Evolutionary conservation across 176 grass and related monocot species (phyloP), one percentile per base, ranked within the genome.

Genomic region (Aegilops umbellulata): DNA sequence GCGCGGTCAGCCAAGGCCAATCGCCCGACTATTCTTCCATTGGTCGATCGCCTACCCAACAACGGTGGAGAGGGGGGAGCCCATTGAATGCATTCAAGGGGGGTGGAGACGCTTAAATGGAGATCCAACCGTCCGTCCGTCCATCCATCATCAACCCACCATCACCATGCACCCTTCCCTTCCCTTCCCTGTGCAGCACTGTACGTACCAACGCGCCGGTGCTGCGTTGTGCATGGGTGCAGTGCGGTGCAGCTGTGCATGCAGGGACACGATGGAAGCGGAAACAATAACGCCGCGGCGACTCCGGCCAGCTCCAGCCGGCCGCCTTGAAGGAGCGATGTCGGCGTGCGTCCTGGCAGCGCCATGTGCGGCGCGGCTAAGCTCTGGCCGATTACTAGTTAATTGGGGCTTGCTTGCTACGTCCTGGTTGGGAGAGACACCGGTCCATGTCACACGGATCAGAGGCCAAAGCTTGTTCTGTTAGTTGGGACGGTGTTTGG

Each of bases 31-130:
- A 30, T 30, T 30, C 29, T 14, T 14, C 13, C 2, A 55, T 20
- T 2, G 25, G 2, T 14, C 1, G 23, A 66, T 66, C 57, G 72
- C 36, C 57, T 69, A 11, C 2, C 39, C 12, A 94, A 82, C 74
- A 88, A 83, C 84, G 62, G 42, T 60, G 65, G 16, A 65, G 70
- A n/a, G 65, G 63, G 1, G 35, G 51, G 61, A 35, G 23, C 82
- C 70, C 49, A 90, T 90, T 86, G 65, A 90, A 86, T 88, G 88
- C 82, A 90, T 90, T 87, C 65, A 90, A 83, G 71, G 32, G 75
- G 0, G n/a, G 60, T 44, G 71, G 69, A 23, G 68, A 38, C 47
- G 36, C 60, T 62, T 85, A 31, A 80, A 82, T 67, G 35, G 72
- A 36, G 81, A 53, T 74, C 82, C 82, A 26, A 60, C 79, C 61